Conservation (phyloP, 441 rosid genomes). For the Dalechampia spathulata region DNA sequence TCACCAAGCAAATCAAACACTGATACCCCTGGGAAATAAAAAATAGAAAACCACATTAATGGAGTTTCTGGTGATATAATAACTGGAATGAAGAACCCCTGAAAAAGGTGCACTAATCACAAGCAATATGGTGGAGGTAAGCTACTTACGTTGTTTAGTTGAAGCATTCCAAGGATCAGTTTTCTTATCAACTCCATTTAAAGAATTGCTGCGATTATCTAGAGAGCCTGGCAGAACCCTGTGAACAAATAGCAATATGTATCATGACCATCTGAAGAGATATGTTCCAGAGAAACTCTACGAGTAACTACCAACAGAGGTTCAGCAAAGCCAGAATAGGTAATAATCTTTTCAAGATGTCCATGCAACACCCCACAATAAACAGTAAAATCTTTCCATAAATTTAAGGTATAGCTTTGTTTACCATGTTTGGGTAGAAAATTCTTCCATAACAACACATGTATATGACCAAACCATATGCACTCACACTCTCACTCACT, state of each 20-base stretch:
- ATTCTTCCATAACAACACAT: background rate
- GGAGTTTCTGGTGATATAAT: background rate
- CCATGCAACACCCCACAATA: background rate
- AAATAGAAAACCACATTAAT: background rate
- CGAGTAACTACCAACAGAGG: background rate
- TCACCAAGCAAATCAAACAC: slow-evolving; percentile 70
- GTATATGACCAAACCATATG: slow-evolving; percentile 3
- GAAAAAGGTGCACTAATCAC: background rate
- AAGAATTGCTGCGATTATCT: slow-evolving; percentile 20
- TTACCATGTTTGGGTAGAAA: background rate
- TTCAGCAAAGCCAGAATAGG: background rate
- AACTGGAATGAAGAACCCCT: background rate
- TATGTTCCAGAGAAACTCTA: background rate
- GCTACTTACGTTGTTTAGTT: slow-evolving; percentile 39
- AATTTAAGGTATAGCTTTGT: background rate
- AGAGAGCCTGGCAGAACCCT: slow-evolving; percentile 25
- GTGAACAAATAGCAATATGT: slow-evolving; percentile 7
- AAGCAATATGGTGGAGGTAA: slow-evolving; percentile 5
- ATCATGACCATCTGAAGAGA: slow-evolving; percentile 5
- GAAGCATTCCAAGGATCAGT: slow-evolving; percentile 24
- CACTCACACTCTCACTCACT: slow-evolving; percentile 29
- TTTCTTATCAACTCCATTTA: slow-evolving; percentile 22
- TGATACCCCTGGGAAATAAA: slow-evolving; percentile 41
- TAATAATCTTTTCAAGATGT: too few relatives aligned
- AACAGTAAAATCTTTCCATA: background rate